Base-by-base conservation (phyloP, 1,139 yeast species). In the Saccharomyces pastorianus region DNA sequence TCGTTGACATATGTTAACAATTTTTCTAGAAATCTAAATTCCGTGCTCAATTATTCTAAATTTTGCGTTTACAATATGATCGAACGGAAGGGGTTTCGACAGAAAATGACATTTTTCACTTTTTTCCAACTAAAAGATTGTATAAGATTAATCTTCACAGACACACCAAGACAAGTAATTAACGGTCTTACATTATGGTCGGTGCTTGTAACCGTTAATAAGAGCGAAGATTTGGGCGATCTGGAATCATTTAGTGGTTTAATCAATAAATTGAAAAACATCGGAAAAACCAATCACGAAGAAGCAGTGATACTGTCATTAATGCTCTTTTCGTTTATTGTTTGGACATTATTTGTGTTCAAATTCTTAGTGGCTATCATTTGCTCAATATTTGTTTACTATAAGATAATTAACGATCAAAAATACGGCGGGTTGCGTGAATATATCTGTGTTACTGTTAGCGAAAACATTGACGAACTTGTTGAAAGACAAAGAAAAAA, bases 81-180 rank as follows among this genome's bases (percentile, higher is more conserved):
- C 51, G 82, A 88, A 52, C 87, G 88, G 32, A 64, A 71, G 34
- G 79, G 78, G 41, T 77, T 78, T 50, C 81, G 81, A 61, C 95
- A 88, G 63, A 83, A 84, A 77, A 71, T 84, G 51, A 81, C 89
- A 23, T 81, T 88, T 60, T 80, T 80, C 62, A 78, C 84, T 3
- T 87, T 83, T 66, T 81, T 80, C 62, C 84, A 87, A 55, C 70
- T 87, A 52, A 82, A 83, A 59, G 79, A 80, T 51, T 87, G 93
- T 66, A 66, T 83, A 9, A 81, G 82, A 53, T 74, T 86, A 44
- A 61, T 86, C n/a, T 72, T 87, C 47, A 90, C 95, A 0, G 96
- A 89, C 62, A 79, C 91, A 6, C 96, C 96, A 7, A 79, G 96
- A 68, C 96, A 89, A 71, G 85, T 85, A 2, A 80, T 89, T 61